Evolutionary conservation across 2,329 filamentous ascomycete genomes (phyloP).

Genomic region (Hypoxylon sp.): DNA sequence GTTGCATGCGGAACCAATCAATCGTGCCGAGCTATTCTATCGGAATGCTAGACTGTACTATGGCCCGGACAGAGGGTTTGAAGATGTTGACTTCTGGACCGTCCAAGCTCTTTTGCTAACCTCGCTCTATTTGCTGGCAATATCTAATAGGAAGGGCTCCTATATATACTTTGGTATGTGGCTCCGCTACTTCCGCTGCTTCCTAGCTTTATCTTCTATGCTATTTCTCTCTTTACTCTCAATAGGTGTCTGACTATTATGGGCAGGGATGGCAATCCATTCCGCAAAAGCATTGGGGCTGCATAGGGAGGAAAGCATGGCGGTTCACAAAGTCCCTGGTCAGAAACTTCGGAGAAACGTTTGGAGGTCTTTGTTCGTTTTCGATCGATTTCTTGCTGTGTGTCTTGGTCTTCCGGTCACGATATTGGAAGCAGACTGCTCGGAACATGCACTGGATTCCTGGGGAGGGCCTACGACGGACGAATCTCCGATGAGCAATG

Average conservation of each 20-base stretch:
- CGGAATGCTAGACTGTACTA: conserved; percentile 66
- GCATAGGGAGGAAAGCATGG: conserved; percentile 69
- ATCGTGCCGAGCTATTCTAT: conserved; percentile 73
- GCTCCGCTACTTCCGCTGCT: neutral
- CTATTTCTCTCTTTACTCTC: neutral
- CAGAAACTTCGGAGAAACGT: conserved; percentile 65
- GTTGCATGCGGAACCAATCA: conserved; percentile 60
- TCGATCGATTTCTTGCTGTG: conserved; percentile 72
- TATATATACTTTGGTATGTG: conserved; percentile 69
- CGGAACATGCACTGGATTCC: conserved; percentile 58
- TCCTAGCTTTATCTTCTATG: neutral
- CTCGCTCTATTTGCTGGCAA: conserved; percentile 71
- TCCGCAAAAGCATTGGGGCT: conserved; percentile 72
- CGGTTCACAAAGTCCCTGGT: conserved; percentile 62
- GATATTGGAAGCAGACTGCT: conserved; percentile 72
- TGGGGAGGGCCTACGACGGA: conserved; percentile 25
- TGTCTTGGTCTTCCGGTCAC: conserved; percentile 71
- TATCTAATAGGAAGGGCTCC: conserved; percentile 72
- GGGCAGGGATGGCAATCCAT: conserved; percentile 70
- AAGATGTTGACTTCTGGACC: conserved; percentile 73
- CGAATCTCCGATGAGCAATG: conserved; percentile 26
- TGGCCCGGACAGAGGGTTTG: conserved; percentile 61
- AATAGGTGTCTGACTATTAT: conserved; percentile 26
- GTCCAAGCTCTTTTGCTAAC: conserved; percentile 73
- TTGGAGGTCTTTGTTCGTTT: conserved; percentile 73